Conservation (phyloP, 2,329 filamentous ascomycete genomes). For the Tetracladium maxilliforme region DNA sequence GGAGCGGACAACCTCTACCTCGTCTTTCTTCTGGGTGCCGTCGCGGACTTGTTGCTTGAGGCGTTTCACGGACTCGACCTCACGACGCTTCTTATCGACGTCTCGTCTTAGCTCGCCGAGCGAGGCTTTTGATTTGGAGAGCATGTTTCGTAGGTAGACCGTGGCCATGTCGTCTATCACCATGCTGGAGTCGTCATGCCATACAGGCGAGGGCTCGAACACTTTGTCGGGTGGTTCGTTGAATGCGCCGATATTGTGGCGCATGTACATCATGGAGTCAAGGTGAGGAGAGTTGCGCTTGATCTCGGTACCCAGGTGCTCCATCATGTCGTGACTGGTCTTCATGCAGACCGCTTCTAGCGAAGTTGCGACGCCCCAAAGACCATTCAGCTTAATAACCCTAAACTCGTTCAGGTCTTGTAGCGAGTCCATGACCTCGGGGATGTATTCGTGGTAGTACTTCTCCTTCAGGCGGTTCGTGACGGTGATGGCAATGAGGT, state of each 20-base stretch:
- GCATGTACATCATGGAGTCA: conserved; percentile 96
- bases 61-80: conserved; percentile 66
- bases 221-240: conserved; percentile 71
- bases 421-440: conserved; percentile 81
- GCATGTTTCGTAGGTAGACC: conserved; percentile 78
- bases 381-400: conserved; percentile 64
- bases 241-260: conserved; percentile 73
- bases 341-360: conserved; percentile 71
- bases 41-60: conserved; percentile 64
- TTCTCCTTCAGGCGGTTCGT: conserved; percentile 96
- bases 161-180: conserved; percentile 77
- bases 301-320: conserved; percentile 66
- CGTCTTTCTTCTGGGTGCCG: conserved; percentile 77
- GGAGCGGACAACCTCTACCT: conserved; percentile 70
- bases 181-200: conserved; percentile 87
- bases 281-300: conserved; percentile 74
- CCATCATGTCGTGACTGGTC: conserved; percentile 56
- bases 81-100: conserved; percentile 70
- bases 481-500: conserved; percentile 88
- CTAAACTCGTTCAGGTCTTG: conserved; percentile 90
- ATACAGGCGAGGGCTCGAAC: conserved; percentile 92
- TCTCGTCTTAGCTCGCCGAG: conserved; percentile 69
- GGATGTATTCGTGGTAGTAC: conserved; percentile 94
- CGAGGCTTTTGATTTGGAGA: conserved; percentile 80
- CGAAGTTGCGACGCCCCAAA: conserved; percentile 70